These are phyloP conservation scores for Globisporangium echinulatum DNA, from an alignment of 352 stramenopile species.

Conservation along the genomic window DNA sequence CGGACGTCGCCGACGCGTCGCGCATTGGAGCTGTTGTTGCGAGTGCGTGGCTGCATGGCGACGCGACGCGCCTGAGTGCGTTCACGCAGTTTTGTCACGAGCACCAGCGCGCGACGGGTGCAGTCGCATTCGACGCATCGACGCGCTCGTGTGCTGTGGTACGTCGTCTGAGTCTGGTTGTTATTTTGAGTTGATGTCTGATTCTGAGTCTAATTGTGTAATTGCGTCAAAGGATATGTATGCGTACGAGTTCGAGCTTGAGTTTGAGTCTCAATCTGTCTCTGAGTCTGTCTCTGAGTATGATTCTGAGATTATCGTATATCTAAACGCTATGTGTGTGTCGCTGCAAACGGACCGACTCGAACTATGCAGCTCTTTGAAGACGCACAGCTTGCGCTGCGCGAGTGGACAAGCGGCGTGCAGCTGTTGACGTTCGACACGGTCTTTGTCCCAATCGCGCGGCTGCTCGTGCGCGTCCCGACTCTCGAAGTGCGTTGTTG, in stretches of 20 bases:
- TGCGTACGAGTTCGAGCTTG: no score
- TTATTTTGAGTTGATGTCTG: neutral
- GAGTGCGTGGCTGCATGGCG: slow-evolving; percentile 37
- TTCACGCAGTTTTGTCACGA: slow-evolving; percentile 54
- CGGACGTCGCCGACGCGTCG: neutral
- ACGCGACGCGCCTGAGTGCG: slow-evolving; percentile 26
- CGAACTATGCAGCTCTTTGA: slow-evolving; percentile 28
- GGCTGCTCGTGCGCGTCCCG: slow-evolving; percentile 39
- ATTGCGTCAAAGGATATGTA: no score
- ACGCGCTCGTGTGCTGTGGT: slow-evolving; percentile 15
- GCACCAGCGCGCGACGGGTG: slow-evolving; percentile 3
- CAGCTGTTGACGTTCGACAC: slow-evolving; percentile 73
- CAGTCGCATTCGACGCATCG: slow-evolving; percentile 5
- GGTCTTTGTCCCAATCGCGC: slow-evolving; percentile 55
- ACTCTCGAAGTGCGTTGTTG: slow-evolving; percentile 30
- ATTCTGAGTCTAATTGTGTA: neutral
- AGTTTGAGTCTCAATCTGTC: no score
- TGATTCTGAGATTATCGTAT: no score
- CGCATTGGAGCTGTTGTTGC: slow-evolving; percentile 27
- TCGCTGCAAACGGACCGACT: no score
- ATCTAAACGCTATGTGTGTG: no score
- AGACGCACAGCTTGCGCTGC: slow-evolving; percentile 34
- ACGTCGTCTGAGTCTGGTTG: neutral
- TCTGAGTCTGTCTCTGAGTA: no score
- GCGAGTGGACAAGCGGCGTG: slow-evolving; percentile 39